Evolutionary conservation across 768 basidiomycete species (phyloP), one percentile per base, ranked within the genome.

Genomic region (Leucocoprinus birnbaumii): DNA sequence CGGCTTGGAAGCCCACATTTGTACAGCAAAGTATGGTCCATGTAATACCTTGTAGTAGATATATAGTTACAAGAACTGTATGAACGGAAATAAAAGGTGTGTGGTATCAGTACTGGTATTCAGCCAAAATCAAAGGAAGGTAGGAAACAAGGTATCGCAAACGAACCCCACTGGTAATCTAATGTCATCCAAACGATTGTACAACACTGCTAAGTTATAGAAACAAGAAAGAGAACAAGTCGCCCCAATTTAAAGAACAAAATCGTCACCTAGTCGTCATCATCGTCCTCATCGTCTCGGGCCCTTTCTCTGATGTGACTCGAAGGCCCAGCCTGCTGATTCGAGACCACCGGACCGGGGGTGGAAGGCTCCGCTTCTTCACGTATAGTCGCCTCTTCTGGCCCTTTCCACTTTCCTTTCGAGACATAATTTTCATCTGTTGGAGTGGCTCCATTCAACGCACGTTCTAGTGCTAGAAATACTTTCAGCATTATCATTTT

Each of bases 1-100:
- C 55, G 76, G 75, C 11, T 58, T 76, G n/a, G 75, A 65, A 25
- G 74, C 75, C 37, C 73, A 74, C 60, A 63, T 78, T 11, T 66
- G 72, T 6, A 73, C 71, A 18, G 76, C 76, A 11, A 76, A 76
- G 55, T 76, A 75, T 59, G 74, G 73, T 27, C 68, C 72, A 26
- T 75, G 76, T 58, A 5, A 31, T n/a, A n/a, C n/a, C n/a, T n/a
- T n/a, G n/a, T n/a, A n/a, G n/a, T 55, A 55, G 46, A 35, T 49
- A 22, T 55, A 55, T 22, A 18, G 53, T 27, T 52, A 43, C 26
- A 53, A 13, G 46, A 6, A 42, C 26, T 42, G 26, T 55, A 55
- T 55, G 26, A 19, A 55, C 37, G 25, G 11, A 45, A 48, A 40
- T 48, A 41, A 48, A 55, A 48, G n/a, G 48, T 48, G 53, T 44